phyloP scores from a whole-genome alignment of 345 rosid species.

The Eucalyptus cladocalyx region DNA sequence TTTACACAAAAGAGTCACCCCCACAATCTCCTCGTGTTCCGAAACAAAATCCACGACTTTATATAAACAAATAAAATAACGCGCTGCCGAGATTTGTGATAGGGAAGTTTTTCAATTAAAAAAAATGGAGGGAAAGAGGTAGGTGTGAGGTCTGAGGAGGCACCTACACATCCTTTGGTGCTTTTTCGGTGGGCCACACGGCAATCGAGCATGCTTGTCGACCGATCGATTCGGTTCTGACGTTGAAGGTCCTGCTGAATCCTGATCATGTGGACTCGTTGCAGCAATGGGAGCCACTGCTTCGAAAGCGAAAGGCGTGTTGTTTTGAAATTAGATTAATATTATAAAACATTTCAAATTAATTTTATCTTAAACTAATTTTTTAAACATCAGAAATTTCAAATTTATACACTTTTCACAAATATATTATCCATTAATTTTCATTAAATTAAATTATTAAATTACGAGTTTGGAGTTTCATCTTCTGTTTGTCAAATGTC shows the following conservation, averaged over 20 bases:
- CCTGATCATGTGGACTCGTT: neutral
- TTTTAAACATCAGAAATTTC: too few species aligned
- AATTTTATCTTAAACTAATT: too few species aligned
- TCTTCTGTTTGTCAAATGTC: accelerated
- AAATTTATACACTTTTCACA: too few species aligned
- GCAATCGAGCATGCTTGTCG: neutral
- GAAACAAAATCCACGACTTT: neutral
- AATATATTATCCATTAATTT: too few species aligned
- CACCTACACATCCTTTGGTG: neutral
- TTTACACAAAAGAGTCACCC: neutral
- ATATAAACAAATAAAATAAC: neutral
- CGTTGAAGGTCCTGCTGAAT: neutral
- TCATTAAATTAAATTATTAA: neutral
- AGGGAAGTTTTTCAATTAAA: neutral
- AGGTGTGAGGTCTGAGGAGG: neutral
- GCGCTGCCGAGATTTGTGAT: neutral
- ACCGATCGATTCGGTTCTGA: neutral
- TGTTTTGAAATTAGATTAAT: neutral
- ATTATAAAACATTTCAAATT: neutral
- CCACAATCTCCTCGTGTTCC: neutral
- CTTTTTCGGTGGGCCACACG: neutral
- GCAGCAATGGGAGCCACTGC: neutral
- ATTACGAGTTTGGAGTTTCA: neutral
- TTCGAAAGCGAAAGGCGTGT: neutral
- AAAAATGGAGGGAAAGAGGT: neutral